Percentiles rank a stretch among this genome's conserved stretches.
These are phyloP conservation scores for Dimocarpus longan DNA, from an alignment of 345 rosid genomes.

Conservation along the genomic window DNA sequence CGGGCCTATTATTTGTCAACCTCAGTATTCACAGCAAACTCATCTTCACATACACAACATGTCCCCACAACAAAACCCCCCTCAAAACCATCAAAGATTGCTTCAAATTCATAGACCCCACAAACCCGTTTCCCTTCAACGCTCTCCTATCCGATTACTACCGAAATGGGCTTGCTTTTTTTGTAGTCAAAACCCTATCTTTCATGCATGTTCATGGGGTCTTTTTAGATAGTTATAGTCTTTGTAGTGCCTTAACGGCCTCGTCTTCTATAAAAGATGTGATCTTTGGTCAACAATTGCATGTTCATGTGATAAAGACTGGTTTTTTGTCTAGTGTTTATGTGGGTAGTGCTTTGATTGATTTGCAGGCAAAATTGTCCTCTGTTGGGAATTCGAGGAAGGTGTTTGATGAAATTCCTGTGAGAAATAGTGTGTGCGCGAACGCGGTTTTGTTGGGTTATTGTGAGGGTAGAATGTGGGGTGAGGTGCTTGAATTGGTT, in stretches of 20 bases:
- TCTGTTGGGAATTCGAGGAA: conserved; percentile 31
- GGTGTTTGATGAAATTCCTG: conserved; percentile 60
- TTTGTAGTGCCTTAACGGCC: conserved; percentile 50
- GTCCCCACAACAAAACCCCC: conserved; percentile 21
- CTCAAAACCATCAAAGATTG: conserved; percentile 32
- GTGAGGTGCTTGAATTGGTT: conserved; percentile 38
- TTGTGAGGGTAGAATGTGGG: conserved; percentile 44
- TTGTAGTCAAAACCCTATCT: conserved; percentile 40
- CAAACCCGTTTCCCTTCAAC: conserved; percentile 47
- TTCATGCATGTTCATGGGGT: conserved; percentile 48
- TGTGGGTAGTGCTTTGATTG: conserved; percentile 53
- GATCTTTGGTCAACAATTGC: conserved; percentile 46
- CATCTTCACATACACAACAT: conserved; percentile 35
- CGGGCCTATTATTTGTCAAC: conserved; percentile 31
- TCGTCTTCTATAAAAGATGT: conserved; percentile 31
- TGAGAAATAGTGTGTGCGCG: conserved; percentile 56
- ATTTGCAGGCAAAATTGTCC: conserved; percentile 41
- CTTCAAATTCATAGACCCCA: conserved; percentile 35
- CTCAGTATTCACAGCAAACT: conserved; percentile 29
- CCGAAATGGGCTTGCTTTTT: conserved; percentile 41
- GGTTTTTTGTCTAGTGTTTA: conserved; percentile 56
- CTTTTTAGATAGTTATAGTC: conserved; percentile 45
- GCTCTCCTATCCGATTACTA: conserved; percentile 40
- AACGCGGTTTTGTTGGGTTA: conserved; percentile 55
- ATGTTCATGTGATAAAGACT: conserved; percentile 38